Base-by-base conservation (phyloP, 2,329 filamentous ascomycete genomes). In the Fusarium redolens region DNA sequence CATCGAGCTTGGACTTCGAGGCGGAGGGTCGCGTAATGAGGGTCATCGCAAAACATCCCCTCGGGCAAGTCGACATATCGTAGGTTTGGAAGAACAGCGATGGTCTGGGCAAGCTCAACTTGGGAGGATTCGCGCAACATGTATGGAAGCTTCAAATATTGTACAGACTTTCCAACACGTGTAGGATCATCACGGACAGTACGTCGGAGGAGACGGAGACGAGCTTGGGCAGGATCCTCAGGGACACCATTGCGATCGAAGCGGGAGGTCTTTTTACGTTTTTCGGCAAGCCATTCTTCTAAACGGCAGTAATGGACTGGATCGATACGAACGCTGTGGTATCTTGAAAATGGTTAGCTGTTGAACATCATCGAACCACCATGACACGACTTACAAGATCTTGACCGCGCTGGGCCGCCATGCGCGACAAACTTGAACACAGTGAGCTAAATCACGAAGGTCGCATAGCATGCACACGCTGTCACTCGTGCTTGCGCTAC, bases 391-490 rank as follows among this genome's bases (percentile, higher is more conserved):
- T 81, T 86, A 97, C 93, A 92, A 81, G 61, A 88, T 81, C 66
- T 83, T 84, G 47, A 85, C 76, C 50, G 85, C 89, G 55, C 81
- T 78, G n/a, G 79, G 78, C 65, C 86, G 85, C 95, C 95, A 98
- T 77, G 87, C 86, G 77, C 90, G 90, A 81, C 90, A 93, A 56
- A 94, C 93, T 79, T 90, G 87, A 43, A 91, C 90, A 80, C 93
- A 96, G 81, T 94, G 91, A 58, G 94, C 91, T 62, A 98, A 88
- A 82, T 98, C 95, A 75, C 95, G 91, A 85, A 96, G 88, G 83
- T 97, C 94, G 84, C 96, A 98, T 75, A 97, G 91, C 93, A 96
- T 96, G 84, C 96, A 98, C 63, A 91, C 91, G 83, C 94, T 91
- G 75, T 92, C 92, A 55, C 90, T 88, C 25, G 65, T 56, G 37